Percentiles rank a stretch among this genome's conserved stretches.
Conservation (phyloP, 2,329 filamentous ascomycete species). For the Apiospora aurea region DNA sequence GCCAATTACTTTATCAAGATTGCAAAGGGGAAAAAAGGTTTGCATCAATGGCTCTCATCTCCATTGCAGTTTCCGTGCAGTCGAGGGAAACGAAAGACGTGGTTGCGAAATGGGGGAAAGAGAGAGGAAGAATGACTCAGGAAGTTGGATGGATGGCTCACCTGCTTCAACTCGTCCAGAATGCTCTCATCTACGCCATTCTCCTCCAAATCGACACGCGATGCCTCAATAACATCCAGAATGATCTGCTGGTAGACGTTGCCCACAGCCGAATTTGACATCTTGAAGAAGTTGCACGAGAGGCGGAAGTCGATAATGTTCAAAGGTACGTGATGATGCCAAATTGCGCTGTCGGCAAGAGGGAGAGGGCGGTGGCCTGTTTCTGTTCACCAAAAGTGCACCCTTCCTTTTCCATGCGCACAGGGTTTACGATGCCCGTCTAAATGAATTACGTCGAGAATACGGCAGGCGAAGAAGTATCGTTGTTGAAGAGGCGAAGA, state of each 20-base stretch:
- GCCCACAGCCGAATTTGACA: constrained; percentile 72
- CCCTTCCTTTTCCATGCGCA: constrained; percentile 12
- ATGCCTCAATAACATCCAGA: constrained; percentile 88
- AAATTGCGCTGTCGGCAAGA: neutral
- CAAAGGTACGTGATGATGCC: neutral
- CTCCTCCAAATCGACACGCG: constrained; percentile 95
- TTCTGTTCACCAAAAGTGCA: constrained; percentile 1
- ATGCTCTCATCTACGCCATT: constrained; percentile 89
- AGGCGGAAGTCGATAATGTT: neutral
- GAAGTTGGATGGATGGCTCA: constrained; percentile 55
- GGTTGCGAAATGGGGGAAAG: neutral
- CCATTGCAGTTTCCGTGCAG: neutral
- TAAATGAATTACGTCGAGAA: neutral
- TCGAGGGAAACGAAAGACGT: neutral
- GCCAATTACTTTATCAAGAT: neutral
- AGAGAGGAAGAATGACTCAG: constrained; percentile 1
- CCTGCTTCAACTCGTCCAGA: constrained; percentile 85
- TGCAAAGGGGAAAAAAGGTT: neutral
- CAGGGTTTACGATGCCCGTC: neutral
- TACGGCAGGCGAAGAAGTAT: constrained; percentile 20
- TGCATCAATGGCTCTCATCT: neutral
- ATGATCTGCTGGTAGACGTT: constrained; percentile 81
- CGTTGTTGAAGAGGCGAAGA: constrained; percentile 7
- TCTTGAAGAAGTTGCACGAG: constrained; percentile 41
- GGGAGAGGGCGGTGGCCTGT: neutral